These are phyloP conservation scores for Maudiozyma serrabonitensis DNA, from an alignment of 805 yeast species.

Conservation along the genomic window DNA sequence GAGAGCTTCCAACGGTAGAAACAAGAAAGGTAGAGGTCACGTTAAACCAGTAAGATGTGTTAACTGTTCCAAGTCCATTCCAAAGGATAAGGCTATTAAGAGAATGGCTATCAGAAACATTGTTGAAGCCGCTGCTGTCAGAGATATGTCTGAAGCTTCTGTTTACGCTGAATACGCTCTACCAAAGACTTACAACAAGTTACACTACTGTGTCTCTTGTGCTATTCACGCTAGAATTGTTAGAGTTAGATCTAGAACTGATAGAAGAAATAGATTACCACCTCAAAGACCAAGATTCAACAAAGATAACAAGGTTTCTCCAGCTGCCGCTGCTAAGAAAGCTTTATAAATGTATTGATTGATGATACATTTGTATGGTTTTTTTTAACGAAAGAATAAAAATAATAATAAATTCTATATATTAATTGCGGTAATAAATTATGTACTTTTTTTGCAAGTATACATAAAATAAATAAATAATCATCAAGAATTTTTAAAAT, in stretches of 20 bases:
- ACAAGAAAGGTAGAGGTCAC: constrained; percentile 99
- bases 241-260: constrained; percentile 98
- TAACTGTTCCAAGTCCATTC: constrained; percentile 99
- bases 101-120: constrained; percentile 99
- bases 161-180: constrained; percentile 98
- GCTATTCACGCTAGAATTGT: constrained; percentile 99
- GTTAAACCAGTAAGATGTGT: constrained; percentile 99
- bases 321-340: constrained; percentile 95
- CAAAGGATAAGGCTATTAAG: constrained; percentile 99
- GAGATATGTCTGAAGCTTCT: constrained; percentile 99
- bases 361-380: background rate
- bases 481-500: background rate
- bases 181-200: constrained; percentile 99
- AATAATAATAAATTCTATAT: too few species aligned
- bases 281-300: constrained; percentile 98
- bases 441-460: background rate
- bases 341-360: constrained; percentile 39
- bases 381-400: background rate
- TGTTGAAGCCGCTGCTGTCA: constrained; percentile 99
- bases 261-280: constrained; percentile 98
- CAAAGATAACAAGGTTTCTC: constrained; percentile 91
- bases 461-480: background rate
- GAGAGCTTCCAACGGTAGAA: constrained; percentile 99
- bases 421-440: too few species aligned
- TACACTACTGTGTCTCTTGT: constrained; percentile 99